phyloP scores from a whole-genome alignment of 2,329 filamentous ascomycete genomes.

The Botrytis hyacinthi region DNA sequence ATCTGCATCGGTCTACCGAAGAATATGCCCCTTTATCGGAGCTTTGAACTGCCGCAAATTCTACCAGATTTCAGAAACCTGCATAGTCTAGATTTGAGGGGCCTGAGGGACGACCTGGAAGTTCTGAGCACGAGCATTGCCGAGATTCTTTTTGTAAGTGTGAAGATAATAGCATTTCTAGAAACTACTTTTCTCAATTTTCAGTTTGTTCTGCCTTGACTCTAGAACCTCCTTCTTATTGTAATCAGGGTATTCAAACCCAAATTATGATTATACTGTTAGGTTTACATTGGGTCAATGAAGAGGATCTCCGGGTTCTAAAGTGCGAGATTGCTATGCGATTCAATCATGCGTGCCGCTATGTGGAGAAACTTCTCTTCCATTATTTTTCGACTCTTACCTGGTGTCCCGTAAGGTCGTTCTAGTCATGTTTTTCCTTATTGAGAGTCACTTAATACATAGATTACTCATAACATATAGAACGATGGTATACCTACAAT shows the following conservation, averaged over 20 bases:
- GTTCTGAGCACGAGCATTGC: neutral
- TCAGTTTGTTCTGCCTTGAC: too few species aligned
- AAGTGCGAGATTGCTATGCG: neutral
- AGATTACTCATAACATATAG: neutral
- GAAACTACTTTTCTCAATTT: neutral
- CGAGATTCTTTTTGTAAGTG: conserved; percentile 1
- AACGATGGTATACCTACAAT: neutral
- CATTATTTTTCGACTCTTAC: neutral
- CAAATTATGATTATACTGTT: neutral
- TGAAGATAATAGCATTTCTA: neutral
- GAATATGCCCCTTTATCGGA: fast-evolving
- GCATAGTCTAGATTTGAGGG: conserved; percentile 2
- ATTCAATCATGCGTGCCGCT: neutral
- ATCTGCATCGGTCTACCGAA: neutral
- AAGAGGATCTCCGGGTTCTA: neutral
- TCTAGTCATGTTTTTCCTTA: neutral
- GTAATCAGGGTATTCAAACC: neutral
- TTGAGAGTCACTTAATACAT: neutral
- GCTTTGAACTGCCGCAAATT: neutral
- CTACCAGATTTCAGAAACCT: conserved; percentile 3
- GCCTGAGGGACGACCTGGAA: neutral
- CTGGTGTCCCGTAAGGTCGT: neutral
- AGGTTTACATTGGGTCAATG: neutral
- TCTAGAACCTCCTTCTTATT: neutral
- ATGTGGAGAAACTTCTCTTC: neutral